Base-by-base conservation (phyloP, 2,329 filamentous ascomycete genomes). In the Ophiostoma sp. region DNA sequence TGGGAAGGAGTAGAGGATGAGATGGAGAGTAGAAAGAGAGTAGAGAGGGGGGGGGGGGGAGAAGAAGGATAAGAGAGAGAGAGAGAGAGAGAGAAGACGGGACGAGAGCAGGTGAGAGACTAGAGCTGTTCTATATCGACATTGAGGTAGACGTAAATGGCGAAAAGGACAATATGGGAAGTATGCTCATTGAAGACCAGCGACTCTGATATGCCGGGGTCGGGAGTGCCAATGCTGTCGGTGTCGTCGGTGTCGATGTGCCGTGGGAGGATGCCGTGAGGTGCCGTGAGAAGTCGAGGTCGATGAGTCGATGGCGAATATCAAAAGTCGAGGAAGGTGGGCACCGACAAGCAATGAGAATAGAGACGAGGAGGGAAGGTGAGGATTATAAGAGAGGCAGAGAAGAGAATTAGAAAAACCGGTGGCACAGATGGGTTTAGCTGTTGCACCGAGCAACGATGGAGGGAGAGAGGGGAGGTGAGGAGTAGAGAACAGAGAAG, bases 381-480 rank as follows among this genome's bases (percentile, higher is more conserved):
- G 60, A 39, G 33, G 60, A 10, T 65, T 65, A 62, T 39, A 65
- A 65, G n/a, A 39, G 62, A 65, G 62, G n/a, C 10, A 48, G 39
- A 71, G 60, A 68, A 57, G 31, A 57, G 20, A 67, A 13, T 17
- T 41, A 13, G 35, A 39, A 23, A 27, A 66, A 64, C 10, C 52
- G 67, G 68, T 68, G 68, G 66, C 36, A 68, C 67, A 68, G 48
- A 52, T 64, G 64, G 69, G 33, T 67, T 31, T 57, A 62, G 71
- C 68, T 71, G 71, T 72, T 73, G 69, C 70, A 73, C 72, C 65
- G 72, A 72, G 72, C 72, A 73, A 73, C 71, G 70, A 66, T 66
- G 57, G 57, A 41, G 33, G 66, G 60, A 67, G 41, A 31, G 60
- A 54, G 65, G 57, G 52, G 54, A 39, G 54, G 48, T 54, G 48